Conservation (phyloP, 2,329 filamentous ascomycete species). For the Fusarium buharicum region DNA sequence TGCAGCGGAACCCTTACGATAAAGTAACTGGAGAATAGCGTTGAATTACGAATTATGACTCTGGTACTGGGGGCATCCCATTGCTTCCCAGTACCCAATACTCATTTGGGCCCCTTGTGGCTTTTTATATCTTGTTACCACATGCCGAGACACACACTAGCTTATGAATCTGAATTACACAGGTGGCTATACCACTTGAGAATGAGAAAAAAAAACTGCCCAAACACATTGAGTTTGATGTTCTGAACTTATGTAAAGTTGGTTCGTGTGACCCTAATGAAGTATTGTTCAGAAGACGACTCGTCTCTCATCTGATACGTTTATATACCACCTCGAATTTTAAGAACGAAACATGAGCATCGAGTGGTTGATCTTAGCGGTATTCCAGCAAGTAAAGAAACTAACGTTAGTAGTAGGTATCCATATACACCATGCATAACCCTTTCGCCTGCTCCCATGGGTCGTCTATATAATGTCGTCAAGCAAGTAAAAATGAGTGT, state of each 20-base stretch:
- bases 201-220: background rate
- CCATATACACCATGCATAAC: conserved; percentile 21
- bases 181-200: background rate
- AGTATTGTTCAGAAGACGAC: conserved; percentile 3
- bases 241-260: background rate
- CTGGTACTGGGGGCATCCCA: background rate
- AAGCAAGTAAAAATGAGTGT: conserved; percentile 7
- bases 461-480: conserved; percentile 16
- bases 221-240: background rate
- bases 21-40: conserved; percentile 26
- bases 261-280: background rate
- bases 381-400: background rate
- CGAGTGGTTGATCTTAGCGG: background rate
- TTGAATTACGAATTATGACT: conserved; percentile 24
- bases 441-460: conserved; percentile 27
- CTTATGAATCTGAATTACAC: conserved; percentile 1
- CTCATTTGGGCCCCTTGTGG: conserved; percentile 2
- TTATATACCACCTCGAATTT: too few relatives aligned
- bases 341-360: too few relatives aligned
- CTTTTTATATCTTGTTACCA: conserved; percentile 14
- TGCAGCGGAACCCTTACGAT: conserved; percentile 10
- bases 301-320: background rate
- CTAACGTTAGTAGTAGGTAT: conserved; percentile 23
- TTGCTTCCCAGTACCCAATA: conserved; percentile 3
- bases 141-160: background rate